Evolutionary conservation across 2,329 filamentous ascomycete species (phyloP), one percentile per base, ranked within the genome.

Genomic region (Stagonosporopsis vannaccii): DNA sequence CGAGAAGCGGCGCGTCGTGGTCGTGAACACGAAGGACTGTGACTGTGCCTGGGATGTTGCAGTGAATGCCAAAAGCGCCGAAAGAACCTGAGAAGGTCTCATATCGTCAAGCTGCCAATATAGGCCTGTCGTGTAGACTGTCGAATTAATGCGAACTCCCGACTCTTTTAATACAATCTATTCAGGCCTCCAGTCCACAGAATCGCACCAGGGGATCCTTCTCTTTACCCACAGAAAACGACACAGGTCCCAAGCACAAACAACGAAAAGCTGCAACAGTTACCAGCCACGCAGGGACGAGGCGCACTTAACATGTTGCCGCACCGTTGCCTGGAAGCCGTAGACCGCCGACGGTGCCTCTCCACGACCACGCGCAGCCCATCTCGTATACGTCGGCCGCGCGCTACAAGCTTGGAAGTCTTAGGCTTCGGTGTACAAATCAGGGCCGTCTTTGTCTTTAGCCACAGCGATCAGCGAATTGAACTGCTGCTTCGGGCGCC

Each of bases 31-130:
- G 6, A 42, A 53, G 2, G 56, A 56, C 32, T 59, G 51, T 26
- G 59, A 56, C 26, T 60, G 55, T 37, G 49, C 42, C 47, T 70
- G 65, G 19, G 67, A 66, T 19, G 61, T 46, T 8, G 53, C 64
- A 36, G 60, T 53, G 19, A 48, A 26, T 28, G 68, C 62, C 41
- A 66, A 32, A 15, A 70, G 48, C 51, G 56, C 65, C n/a, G 60
- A 49, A 6, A 70, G 43, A 23, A 63, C 47, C 26, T 51, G 30
- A 17, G 61, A 41, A 2, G 60, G 46, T 51, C 61, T 71, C 70
- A 73, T 73, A 28, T 11, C 47, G 47, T 46, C 17, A 13, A 22
- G 12, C n/a, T 17, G 11, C 26, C 11, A 12, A 35, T 8, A 37
- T 6, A 6, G 3, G 4, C 11, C 25, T 15, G 20, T 20, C n/a